These are phyloP conservation scores for Huntiella bhutanensis DNA, from an alignment of 2,329 filamentous ascomycete genomes.

Conservation along the genomic window DNA sequence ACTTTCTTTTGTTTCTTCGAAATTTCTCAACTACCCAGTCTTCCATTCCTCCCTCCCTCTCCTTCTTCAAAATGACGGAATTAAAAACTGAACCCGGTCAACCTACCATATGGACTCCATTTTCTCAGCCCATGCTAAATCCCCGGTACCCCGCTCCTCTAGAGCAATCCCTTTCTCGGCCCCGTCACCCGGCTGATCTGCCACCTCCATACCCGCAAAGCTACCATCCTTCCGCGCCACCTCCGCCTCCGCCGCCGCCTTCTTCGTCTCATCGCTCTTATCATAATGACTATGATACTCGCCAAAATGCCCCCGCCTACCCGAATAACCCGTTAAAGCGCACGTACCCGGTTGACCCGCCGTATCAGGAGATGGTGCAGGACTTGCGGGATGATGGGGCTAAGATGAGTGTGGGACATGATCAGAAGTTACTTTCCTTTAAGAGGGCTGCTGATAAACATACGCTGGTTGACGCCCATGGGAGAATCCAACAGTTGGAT, in stretches of 20 bases:
- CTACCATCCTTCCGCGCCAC: conserved; percentile 20
- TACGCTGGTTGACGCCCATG: conserved; percentile 40
- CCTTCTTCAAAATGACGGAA: conserved; percentile 31
- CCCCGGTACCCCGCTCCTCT: conserved; percentile 29
- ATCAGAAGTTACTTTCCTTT: conserved; percentile 42
- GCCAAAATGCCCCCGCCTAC: conserved; percentile 32
- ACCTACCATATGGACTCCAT: conserved; percentile 38
- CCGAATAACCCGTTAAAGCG: conserved; percentile 31
- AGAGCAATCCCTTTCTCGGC: conserved; percentile 28
- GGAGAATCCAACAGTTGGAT: conserved; percentile 41
- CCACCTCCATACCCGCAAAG: conserved; percentile 29
- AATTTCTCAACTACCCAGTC: too few relatives aligned
- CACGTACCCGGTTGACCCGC: conserved; percentile 32
- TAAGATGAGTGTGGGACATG: conserved; percentile 37
- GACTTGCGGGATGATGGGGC: conserved; percentile 39
- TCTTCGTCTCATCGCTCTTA: conserved; percentile 1
- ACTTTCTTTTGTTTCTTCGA: too few relatives aligned
- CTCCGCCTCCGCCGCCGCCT: conserved; percentile 2
- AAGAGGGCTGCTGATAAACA: conserved; percentile 38
- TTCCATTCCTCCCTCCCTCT: not conserved
- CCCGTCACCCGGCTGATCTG: conserved; percentile 19
- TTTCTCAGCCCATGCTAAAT: conserved; percentile 32
- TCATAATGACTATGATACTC: conserved; percentile 30
- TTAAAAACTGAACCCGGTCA: conserved; percentile 40
- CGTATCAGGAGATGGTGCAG: conserved; percentile 42